Conservation (phyloP, 2,329 filamentous ascomycete species). For the Trichoderma sp. region DNA sequence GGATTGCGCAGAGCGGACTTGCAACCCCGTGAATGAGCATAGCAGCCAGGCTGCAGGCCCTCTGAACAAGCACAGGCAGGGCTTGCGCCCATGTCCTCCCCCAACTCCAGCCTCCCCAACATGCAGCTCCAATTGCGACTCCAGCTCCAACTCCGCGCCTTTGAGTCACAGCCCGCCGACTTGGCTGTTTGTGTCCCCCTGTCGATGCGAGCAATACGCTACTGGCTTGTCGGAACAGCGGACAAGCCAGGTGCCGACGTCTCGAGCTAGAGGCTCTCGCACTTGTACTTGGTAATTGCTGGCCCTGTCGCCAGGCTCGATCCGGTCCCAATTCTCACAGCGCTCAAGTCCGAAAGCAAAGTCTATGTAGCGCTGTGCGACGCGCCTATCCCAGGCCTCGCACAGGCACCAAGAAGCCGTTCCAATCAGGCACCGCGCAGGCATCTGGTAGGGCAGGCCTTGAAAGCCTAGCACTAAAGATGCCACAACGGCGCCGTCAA, state of each 20-base stretch:
- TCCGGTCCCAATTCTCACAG: slow-evolving; percentile 13
- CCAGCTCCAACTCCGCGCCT: slow-evolving; percentile 7
- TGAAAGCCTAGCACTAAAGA: slow-evolving; percentile 19
- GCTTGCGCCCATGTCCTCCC: slow-evolving; percentile 12
- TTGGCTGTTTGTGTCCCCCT: background rate
- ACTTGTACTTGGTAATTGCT: no score
- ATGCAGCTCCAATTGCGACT: slow-evolving; percentile 1
- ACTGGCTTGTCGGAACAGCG: background rate
- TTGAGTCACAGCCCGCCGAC: background rate
- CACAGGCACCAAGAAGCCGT: slow-evolving; percentile 15
- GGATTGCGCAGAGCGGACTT: slow-evolving; percentile 8
- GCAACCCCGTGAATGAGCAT: background rate
- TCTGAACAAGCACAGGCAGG: background rate
- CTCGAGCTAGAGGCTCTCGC: background rate
- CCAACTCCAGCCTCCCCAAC: background rate
- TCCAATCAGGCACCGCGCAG: slow-evolving; percentile 20
- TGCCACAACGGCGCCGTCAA: slow-evolving; percentile 24
- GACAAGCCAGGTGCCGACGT: background rate
- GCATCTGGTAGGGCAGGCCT: slow-evolving; percentile 24
- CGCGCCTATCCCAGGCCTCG: slow-evolving; percentile 11
- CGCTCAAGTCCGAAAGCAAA: background rate
- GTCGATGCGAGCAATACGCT: background rate
- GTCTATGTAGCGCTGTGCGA: slow-evolving; percentile 10
- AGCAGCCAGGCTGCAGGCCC: background rate
- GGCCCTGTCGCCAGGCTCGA: background rate